Evolutionary conservation across 2,329 filamentous ascomycete species (phyloP), one percentile per base, ranked within the genome.

Genomic region (Fusarium virguliforme): DNA sequence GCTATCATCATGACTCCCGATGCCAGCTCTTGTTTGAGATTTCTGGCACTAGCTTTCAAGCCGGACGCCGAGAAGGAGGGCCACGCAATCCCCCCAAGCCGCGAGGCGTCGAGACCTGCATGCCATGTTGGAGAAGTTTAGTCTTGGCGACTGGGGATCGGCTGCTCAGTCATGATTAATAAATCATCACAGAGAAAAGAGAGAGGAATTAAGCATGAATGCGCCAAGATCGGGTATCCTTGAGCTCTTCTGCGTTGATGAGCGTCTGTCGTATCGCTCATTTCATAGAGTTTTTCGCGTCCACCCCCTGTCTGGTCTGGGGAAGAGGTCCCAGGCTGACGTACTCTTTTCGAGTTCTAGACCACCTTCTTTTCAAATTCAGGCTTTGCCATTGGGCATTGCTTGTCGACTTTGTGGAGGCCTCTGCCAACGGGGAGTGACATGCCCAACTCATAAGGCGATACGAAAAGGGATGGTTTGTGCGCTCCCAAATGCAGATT

Each of bases 21-120:
- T 18, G 28, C 26, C 26, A 18, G 4, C 30, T 18, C 43, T 48
- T 18, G 43, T 48, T 9, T 48, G 43, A 48, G 43, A 48, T 48
- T n/a, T 48, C 26, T 18, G 18, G 26, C 43, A 48, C 43, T 58
- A n/a, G 55, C 15, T 15, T 32, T 28, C 35, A 6, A 9, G n/a
- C 22, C 54, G n/a, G 32, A 7, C 18, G 35, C 28, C n/a, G 24
- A n/a, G 26, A 41, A 43, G 62, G 68, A 67, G 62, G 69, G 70
- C 69, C 69, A 35, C 70, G 70, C 70, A 72, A 72, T 67, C 70
- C 58, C 18, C 62, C 51, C 38, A 32, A 48, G 43, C 18, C 35
- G 43, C 26, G 62, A 72, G 68, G 65, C 65, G 69, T 63, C 34
- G 22, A 59, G 40, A 61, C 8, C 41, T 61, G 48, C 65, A 70